phyloP scores from a whole-genome alignment of 2,329 filamentous ascomycete genomes.

The Aspergillus sp. region DNA sequence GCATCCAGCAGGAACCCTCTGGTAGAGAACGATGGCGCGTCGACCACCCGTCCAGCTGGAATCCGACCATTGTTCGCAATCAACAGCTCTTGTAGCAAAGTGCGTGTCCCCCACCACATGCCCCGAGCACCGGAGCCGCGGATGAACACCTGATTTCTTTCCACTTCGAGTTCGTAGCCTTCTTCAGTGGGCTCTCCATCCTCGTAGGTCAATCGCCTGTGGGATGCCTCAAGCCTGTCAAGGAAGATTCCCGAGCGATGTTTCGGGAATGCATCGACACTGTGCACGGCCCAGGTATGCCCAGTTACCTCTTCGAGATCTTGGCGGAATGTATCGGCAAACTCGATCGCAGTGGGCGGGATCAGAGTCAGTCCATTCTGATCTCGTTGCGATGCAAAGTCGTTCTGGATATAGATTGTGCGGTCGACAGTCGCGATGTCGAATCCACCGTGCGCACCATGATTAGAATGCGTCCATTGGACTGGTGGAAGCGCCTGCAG shows the following conservation, averaged over 20 bases:
- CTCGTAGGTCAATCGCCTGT: conserved; percentile 43
- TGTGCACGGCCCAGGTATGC: conserved; percentile 42
- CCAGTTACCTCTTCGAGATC: conserved; percentile 47
- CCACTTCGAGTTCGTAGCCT: conserved; percentile 49
- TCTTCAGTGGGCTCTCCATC: conserved; percentile 49
- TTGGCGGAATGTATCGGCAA: conserved; percentile 47
- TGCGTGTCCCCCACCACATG: conserved; percentile 59
- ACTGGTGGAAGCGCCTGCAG: conserved; percentile 4
- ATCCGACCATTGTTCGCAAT: conserved; percentile 37
- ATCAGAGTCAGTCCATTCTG: conserved; percentile 51
- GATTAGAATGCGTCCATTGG: background rate
- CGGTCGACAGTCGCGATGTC: background rate
- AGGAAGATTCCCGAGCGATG: conserved; percentile 45
- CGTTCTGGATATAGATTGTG: conserved; percentile 39
- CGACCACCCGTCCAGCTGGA: conserved; percentile 43
- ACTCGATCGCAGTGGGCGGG: conserved; percentile 51
- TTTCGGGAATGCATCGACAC: conserved; percentile 34
- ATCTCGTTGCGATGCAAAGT: conserved; percentile 43
- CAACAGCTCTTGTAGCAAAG: conserved; percentile 52
- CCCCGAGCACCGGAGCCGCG: conserved; percentile 55
- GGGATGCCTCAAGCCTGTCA: conserved; percentile 23
- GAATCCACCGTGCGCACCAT: background rate
- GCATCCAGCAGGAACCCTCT: conserved; percentile 55
- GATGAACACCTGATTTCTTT: conserved; percentile 41
- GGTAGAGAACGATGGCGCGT: conserved; percentile 53